These are phyloP conservation scores for Drechslerella stenobrocha DNA, from an alignment of 2,329 filamentous ascomycete species.

Conservation along the genomic window DNA sequence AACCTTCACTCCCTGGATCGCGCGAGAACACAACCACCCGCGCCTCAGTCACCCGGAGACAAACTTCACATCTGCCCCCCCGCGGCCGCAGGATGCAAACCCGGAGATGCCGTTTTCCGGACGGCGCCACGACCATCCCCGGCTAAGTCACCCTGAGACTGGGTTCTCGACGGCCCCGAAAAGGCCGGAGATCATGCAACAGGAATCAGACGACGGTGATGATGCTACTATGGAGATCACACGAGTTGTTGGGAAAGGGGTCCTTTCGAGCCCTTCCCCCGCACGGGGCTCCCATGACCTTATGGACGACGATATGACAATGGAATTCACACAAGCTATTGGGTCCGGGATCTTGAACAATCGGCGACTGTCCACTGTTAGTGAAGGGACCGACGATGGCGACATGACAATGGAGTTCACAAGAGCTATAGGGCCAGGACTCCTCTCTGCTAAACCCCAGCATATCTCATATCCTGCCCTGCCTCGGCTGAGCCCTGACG, in stretches of 20 bases:
- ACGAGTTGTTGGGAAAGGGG: conserved; percentile 60
- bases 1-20: conserved; percentile 46
- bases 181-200: conserved; percentile 53
- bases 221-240: conserved; percentile 62
- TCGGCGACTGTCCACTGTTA: conserved; percentile 50
- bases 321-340: conserved; percentile 73
- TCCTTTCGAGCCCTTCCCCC: conserved; percentile 54
- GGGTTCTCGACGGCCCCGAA: conserved; percentile 41
- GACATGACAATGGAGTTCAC: conserved; percentile 58
- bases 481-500: conserved; percentile 37
- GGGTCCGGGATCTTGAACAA: conserved; percentile 55
- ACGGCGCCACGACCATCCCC: conserved; percentile 39
- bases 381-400: conserved; percentile 53
- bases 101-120: conserved; percentile 45
- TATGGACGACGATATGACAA: conserved; percentile 71
- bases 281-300: conserved; percentile 16
- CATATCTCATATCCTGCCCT: conserved; percentile 35
- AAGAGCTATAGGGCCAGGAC: conserved; percentile 47
- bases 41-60: conserved; percentile 45
- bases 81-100: conserved; percentile 33
- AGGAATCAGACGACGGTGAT: conserved; percentile 56
- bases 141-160: conserved; percentile 41
- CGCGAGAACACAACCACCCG: conserved; percentile 41
- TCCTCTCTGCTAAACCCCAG: conserved; percentile 27
- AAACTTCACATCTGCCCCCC: conserved; percentile 42